These are phyloP conservation scores for Atkinsonella texensis DNA, from an alignment of 2,329 filamentous ascomycete species.

Conservation along the genomic window DNA sequence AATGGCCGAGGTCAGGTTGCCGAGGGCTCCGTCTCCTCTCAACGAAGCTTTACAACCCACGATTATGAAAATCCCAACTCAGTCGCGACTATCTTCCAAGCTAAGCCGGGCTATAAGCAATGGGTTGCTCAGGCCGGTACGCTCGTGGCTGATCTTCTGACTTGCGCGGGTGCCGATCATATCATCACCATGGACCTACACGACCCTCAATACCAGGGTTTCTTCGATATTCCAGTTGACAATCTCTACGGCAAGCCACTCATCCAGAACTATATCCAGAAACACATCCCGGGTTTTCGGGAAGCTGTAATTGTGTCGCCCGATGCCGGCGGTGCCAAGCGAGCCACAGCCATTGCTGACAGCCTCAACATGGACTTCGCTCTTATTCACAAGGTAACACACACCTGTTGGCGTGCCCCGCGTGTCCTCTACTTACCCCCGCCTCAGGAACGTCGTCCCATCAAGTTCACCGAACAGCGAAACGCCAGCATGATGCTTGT, in stretches of 20 bases:
- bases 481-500: conserved; percentile 95
- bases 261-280: conserved; percentile 59
- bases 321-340: conserved; percentile 91
- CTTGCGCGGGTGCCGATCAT: conserved; percentile 91
- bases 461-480: conserved; percentile 75
- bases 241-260: conserved; percentile 83
- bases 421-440: conserved; percentile 22
- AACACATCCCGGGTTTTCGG: conserved; percentile 72
- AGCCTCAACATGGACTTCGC: conserved; percentile 90
- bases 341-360: conserved; percentile 90
- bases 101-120: conserved; percentile 90
- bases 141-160: conserved; percentile 84
- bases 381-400: conserved; percentile 78
- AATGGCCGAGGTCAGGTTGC: conserved; percentile 25
- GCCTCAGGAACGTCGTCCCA: conserved; percentile 70
- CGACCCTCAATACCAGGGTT: conserved; percentile 94
- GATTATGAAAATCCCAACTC: conserved; percentile 50
- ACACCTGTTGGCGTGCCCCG: conserved; percentile 1
- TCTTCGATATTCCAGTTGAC: conserved; percentile 97
- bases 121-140: conserved; percentile 98
- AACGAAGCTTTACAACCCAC: conserved; percentile 47
- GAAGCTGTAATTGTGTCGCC: conserved; percentile 89
- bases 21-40: conserved; percentile 28
- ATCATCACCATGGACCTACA: conserved; percentile 97
- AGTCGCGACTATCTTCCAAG: conserved; percentile 46